These are phyloP conservation scores for Closterium sp. DNA, from an alignment of 139 green algal species.

Conservation along the genomic window DNA sequence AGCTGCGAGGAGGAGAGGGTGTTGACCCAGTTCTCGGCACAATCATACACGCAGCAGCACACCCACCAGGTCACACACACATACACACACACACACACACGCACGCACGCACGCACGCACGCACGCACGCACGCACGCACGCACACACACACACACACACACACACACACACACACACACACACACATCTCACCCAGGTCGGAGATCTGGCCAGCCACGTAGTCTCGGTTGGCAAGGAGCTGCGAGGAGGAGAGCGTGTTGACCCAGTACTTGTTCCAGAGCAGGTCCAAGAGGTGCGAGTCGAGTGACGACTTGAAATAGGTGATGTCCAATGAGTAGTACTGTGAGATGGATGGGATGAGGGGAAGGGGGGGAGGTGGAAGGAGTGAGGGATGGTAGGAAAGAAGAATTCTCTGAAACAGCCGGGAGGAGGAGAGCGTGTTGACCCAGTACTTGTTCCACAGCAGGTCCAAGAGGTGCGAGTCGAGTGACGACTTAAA, in stretches of 20 bases:
- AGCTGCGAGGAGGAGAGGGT: slow-evolving; percentile 82
- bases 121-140: no score
- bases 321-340: slow-evolving; percentile 71
- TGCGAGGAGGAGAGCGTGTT: slow-evolving; percentile 81
- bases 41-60: no score
- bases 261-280: slow-evolving; percentile 97
- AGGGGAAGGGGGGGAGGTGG: not conserved
- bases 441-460: slow-evolving; percentile 95
- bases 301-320: slow-evolving; percentile 94
- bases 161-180: no score
- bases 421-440: slow-evolving; percentile 74
- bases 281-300: slow-evolving; percentile 77
- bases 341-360: slow-evolving; percentile 22
- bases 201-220: slow-evolving; percentile 75
- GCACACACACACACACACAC: no score
- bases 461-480: slow-evolving; percentile 61
- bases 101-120: no score
- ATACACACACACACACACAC: no score
- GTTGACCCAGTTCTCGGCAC: slow-evolving; percentile 93
- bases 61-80: no score
- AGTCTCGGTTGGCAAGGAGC: slow-evolving; percentile 72
- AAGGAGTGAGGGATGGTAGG: not conserved
- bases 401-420: not conserved
- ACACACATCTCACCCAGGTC: slow-evolving; percentile 67
- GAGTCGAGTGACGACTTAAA: slow-evolving; percentile 76